These are phyloP conservation scores for Chaetomium sp. DNA, from an alignment of 2,329 filamentous ascomycete species.

Conservation along the genomic window DNA sequence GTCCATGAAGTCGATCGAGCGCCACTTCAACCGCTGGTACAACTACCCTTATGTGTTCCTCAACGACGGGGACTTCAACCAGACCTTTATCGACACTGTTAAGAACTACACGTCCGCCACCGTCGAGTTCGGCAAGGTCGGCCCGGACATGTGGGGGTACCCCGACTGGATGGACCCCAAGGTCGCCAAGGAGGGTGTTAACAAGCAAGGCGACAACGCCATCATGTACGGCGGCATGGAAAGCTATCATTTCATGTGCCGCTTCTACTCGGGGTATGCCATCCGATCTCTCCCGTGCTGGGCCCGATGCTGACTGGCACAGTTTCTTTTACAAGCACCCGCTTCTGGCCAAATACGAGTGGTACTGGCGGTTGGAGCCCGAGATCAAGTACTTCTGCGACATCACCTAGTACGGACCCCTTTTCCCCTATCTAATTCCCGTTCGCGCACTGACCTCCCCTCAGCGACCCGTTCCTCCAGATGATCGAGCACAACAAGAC, in stretches of 20 bases:
- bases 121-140: conserved; percentile 94
- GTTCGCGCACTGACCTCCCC: conserved; percentile 28
- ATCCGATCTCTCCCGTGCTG: not conserved
- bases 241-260: conserved; percentile 98
- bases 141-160: conserved; percentile 89
- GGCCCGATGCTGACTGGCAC: conserved; percentile 32
- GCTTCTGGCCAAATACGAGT: conserved; percentile 93
- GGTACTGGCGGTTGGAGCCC: conserved; percentile 99
- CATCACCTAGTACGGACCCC: conserved; percentile 82
- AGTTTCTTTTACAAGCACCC: conserved; percentile 97
- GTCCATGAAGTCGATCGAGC: conserved; percentile 95
- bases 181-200: conserved; percentile 92
- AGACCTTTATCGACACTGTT: conserved; percentile 86
- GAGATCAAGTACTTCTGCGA: conserved; percentile 99
- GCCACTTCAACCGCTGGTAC: conserved; percentile 99
- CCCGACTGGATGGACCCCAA: conserved; percentile 95
- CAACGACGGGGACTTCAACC: conserved; percentile 96
- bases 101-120: conserved; percentile 83
- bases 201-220: conserved; percentile 92
- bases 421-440: not conserved
- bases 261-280: conserved; percentile 92
- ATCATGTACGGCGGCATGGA: conserved; percentile 99
- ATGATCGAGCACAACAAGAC: conserved; percentile 97
- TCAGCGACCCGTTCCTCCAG: conserved; percentile 87
- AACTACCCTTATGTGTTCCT: conserved; percentile 98